Conservation (phyloP, 108 stramenopile genomes). For the Skeletonema potamos region DNA sequence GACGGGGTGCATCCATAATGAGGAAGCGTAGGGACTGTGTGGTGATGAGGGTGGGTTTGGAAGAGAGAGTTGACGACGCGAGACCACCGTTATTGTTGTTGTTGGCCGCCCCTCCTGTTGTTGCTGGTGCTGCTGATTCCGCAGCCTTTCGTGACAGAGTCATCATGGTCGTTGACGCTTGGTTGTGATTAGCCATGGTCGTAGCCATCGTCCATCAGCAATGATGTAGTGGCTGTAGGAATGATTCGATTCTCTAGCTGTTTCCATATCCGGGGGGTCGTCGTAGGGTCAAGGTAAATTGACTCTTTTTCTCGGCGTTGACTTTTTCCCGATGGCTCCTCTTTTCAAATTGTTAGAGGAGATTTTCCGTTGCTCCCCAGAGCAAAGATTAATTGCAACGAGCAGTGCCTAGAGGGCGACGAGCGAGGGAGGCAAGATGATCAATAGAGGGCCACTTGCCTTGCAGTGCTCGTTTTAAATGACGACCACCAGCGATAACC, state of each 20-base stretch:
- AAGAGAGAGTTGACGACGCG: constrained; percentile 49
- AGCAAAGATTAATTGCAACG: too few relatives aligned
- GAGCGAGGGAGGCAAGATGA: too few relatives aligned
- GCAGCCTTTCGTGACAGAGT: not conserved
- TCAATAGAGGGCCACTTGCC: too few relatives aligned
- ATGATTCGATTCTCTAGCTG: constrained; percentile 1
- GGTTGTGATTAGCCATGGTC: constrained; percentile 30
- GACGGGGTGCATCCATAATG: constrained; percentile 98
- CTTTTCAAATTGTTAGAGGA: too few relatives aligned
- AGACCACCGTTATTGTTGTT: not conserved
- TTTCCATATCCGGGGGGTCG: not conserved
- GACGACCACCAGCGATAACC: too few relatives aligned
- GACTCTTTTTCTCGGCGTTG: not conserved
- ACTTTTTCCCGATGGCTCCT: too few relatives aligned
- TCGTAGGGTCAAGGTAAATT: not conserved
- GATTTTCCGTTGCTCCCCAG: not conserved
- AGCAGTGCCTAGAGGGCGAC: too few relatives aligned
- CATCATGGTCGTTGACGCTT: constrained; percentile 6
- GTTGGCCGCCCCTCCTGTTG: not conserved
- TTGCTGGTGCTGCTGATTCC: not conserved
- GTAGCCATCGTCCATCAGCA: constrained; percentile 31
- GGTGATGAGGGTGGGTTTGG: constrained; percentile 69
- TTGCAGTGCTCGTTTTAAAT: too few relatives aligned
- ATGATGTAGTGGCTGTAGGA: constrained; percentile 1
- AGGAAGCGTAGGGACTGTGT: constrained; percentile 80